Evolutionary conservation across 2,329 filamentous ascomycete genomes (phyloP), one percentile per base, ranked within the genome.

Genomic region (Fusarium dlaminii): DNA sequence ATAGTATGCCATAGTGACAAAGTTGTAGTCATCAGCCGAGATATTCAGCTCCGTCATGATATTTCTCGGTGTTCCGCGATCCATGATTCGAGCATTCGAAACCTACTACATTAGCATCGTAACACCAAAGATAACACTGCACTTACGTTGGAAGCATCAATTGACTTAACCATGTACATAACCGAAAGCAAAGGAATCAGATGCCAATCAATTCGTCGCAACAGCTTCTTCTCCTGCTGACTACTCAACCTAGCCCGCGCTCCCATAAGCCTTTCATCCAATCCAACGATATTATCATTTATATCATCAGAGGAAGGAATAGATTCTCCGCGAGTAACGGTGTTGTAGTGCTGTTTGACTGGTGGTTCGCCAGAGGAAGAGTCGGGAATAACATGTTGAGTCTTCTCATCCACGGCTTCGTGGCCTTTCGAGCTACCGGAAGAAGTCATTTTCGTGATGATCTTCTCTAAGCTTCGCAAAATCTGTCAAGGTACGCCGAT

Each of bases 91-190:
- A n/a, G 51, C 51, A 55, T 55, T 55, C 15, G 51, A 55, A 1
- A 55, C 51, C 51, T 55, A 29, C 20, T 4, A 17, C 20, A 10
- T 39, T 3, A 54, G 18, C 2, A 9, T 12, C 4, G 1, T 2
- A 20, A 0, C 11, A 3, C 0, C 3, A 14, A 10, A 8, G 6
- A 13, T 1, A 7, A 14, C 0, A 15, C 4, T 12, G 0, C 6
- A 48, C 49, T 27, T 8, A 55, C 51, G 2, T 55, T 55, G 2
- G 51, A 29, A 14, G 51, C 51, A 18, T 55, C 51, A 14, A 55
- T 55, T 0, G 51, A 55, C 3, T 55, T 55, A 20, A 55, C 51
- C 51, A 55, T 55, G 2, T 55, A 55, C 51, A 55, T 55, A 2
- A 55, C 32, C 27, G 51, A 55, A 40, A 55, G 51, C 24, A 55